A percentile compares a stretch with the other conserved stretches of the same genome.
These are phyloP conservation scores for Glycyrrhiza uralensis DNA, from an alignment of 306 rosid species.

Conservation along the genomic window DNA sequence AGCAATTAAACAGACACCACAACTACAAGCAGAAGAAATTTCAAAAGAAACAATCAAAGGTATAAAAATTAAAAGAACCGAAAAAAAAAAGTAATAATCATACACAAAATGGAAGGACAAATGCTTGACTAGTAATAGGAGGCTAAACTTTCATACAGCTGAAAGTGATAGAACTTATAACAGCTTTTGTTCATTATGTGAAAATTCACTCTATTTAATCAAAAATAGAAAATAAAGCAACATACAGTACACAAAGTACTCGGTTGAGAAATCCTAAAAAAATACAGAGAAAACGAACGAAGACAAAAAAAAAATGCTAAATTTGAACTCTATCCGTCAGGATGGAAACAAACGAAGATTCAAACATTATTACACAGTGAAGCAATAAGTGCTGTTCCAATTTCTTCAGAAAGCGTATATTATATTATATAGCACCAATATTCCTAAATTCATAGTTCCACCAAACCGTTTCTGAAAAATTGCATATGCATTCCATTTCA, in stretches of 20 bases:
- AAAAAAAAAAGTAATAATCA: constrained; percentile 5
- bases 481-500: neutral
- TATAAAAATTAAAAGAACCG: neutral
- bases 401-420: neutral
- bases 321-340: neutral
- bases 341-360: constrained; percentile 15
- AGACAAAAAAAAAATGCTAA: neutral
- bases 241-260: neutral
- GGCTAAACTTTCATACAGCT: neutral
- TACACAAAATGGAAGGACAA: constrained; percentile 14
- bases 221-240: constrained; percentile 10
- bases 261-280: neutral
- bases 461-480: constrained; percentile 5
- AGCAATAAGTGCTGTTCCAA: constrained; percentile 17
- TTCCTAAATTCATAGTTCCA: neutral
- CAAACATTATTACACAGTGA: neutral
- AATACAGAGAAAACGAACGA: constrained; percentile 3
- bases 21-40: neutral
- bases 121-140: neutral
- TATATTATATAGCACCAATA: neutral
- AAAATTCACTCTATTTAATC: neutral
- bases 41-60: neutral
- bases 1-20: neutral
- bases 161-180: constrained; percentile 6
- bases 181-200: neutral